These are phyloP conservation scores for grape (Vitis vinifera) DNA, from an alignment of 164 flowering plant species.

Conservation along the genomic window ASM3070453v1 NC_081809.1:7190501-7191000, in stretches of 20 bases:
- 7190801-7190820: no score
- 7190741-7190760: no score
- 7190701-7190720: no score
- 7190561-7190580: slow-evolving; percentile 33
- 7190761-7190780: no score
- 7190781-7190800: no score
- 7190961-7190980: slow-evolving; percentile 30
- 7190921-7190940: slow-evolving; percentile 30
- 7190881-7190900: slow-evolving; percentile 20
- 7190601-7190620: slow-evolving; percentile 29
- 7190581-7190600: slow-evolving; percentile 19
- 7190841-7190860: no score
- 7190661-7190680: slow-evolving; percentile 40
- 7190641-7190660: slow-evolving; percentile 42
- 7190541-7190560: slow-evolving; percentile 33
- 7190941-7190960: slow-evolving; percentile 19
- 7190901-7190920: slow-evolving; percentile 22
- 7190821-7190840: no score
- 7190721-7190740: no score
- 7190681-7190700: slow-evolving; percentile 8
- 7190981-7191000: slow-evolving; percentile 28
- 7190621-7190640: slow-evolving; percentile 40
- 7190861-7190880: no score
- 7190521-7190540: slow-evolving; percentile 34
- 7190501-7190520: slow-evolving; percentile 34